Evolutionary conservation across 352 stramenopile species (phyloP).

Genomic region (Pythium graminicola): DNA sequence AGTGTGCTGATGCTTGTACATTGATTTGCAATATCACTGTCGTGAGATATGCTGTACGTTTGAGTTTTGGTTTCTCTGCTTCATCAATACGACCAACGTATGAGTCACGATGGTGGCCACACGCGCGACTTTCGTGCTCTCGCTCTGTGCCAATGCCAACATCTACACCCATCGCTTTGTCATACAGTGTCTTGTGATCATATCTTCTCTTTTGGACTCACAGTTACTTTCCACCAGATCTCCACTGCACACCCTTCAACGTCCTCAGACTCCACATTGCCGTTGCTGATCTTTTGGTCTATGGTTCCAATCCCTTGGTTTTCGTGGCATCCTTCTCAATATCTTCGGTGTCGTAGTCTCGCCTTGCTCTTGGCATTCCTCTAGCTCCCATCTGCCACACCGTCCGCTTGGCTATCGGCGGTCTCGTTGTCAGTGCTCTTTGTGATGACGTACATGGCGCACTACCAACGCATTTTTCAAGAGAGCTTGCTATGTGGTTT

Average conservation of each 20-base stretch:
- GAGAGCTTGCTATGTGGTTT: too few relatives aligned
- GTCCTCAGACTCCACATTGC: constrained; percentile 7
- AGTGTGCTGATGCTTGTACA: constrained; percentile 5
- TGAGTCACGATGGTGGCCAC: constrained; percentile 6
- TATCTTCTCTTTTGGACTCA: constrained; percentile 9
- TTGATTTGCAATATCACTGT: constrained; percentile 11
- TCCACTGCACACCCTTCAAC: constrained; percentile 4
- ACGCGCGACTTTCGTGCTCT: constrained; percentile 4
- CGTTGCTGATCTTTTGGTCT: constrained; percentile 7
- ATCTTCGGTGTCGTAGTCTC: too few relatives aligned
- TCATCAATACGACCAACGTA: constrained; percentile 17
- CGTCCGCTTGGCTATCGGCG: too few relatives aligned
- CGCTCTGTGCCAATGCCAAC: constrained; percentile 9
- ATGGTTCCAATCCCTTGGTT: constrained; percentile 9
- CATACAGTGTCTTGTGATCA: constrained; percentile 7
- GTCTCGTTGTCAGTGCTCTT: too few relatives aligned
- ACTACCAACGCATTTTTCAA: too few relatives aligned
- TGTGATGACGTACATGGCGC: too few relatives aligned
- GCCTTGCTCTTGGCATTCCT: too few relatives aligned
- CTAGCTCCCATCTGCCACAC: too few relatives aligned
- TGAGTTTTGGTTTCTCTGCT: constrained; percentile 19
- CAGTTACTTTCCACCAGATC: constrained; percentile 7
- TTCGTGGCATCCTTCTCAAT: too few relatives aligned
- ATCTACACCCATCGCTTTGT: constrained; percentile 12
- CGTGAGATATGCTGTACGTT: constrained; percentile 19